Base-by-base conservation (phyloP, 352 stramenopile species). In the Phytophthora melonis region DNA sequence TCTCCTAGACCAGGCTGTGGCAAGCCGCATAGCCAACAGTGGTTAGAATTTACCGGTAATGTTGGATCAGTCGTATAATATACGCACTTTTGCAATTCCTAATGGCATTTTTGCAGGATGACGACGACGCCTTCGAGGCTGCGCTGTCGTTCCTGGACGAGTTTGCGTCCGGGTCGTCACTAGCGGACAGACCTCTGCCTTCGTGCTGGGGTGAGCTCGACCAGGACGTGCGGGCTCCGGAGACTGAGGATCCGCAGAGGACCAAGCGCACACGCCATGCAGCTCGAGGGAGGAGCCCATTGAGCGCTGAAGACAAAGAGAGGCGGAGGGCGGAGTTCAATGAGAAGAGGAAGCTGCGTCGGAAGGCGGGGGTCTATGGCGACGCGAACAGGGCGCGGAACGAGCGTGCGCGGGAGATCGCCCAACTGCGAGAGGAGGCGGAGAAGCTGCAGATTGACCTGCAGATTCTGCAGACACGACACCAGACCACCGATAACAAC, bases 341-440 rank as follows among this genome's bases (percentile, higher is more conserved):
- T 16, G 45, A 66, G 57, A 72, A 19, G 53, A 74, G 64, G 63
- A 76, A 58, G 53, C 41, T 67, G 27, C 58, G 66, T 18, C 62
- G 63, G 0, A 72, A 60, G 34, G 58, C 68, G 36, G 58, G 66
- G 4, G 45, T 75, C 1, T 81, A 78, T 53, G 68, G 58, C 32
- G 55, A 81, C 36, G 70, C 77, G 18, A 83, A 83, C 52, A 62
- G 52, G 36, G 73, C 73, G 13, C 73, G 77, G 32, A 76, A 77
- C 25, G 65, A 81, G 50, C 77, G 77, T 19, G 66, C 70, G 9
- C 63, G 69, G 53, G 79, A 87, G 73, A 78, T 89, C 34, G 11
- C 72, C 1, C 74, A 68, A 16, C 56, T 86, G 13, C 77, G 75
- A 2, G 60, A 70, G 6, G 63, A 83, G 53, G 64, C 76, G 36